A percentile compares a stretch with the other conserved stretches of the same genome.
Conservation (phyloP, 345 rosid genomes). For the Erodium maritimum region DNA sequence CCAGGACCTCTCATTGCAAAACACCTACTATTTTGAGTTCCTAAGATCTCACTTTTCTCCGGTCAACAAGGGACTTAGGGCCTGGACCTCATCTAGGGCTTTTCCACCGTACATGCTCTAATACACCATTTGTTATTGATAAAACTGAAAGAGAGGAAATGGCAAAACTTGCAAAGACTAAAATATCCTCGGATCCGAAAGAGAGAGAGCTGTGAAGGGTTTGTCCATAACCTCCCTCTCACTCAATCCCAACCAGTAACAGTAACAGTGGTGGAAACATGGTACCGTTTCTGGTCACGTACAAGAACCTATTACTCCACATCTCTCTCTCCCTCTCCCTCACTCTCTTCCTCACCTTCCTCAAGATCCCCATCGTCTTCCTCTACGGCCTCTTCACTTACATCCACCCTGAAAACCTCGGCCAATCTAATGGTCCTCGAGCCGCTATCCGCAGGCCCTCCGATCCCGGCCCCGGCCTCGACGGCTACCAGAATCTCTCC, state of each 20-base stretch:
- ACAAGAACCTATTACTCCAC: constrained; percentile 48
- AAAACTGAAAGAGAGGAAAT: too few relatives aligned
- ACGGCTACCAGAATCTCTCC: constrained; percentile 22
- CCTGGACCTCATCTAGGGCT: too few relatives aligned
- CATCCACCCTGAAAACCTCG: constrained; percentile 77
- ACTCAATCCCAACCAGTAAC: not conserved
- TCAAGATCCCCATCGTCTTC: constrained; percentile 50
- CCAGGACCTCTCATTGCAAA: too few relatives aligned
- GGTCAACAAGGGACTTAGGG: too few relatives aligned
- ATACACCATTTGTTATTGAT: too few relatives aligned
- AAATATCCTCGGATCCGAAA: too few relatives aligned
- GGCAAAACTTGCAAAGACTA: too few relatives aligned
- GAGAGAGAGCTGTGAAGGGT: not conserved
- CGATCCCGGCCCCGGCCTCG: constrained; percentile 17
- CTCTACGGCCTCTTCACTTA: constrained; percentile 69
- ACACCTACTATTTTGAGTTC: too few relatives aligned
- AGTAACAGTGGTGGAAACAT: constrained; percentile 20
- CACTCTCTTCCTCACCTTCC: constrained; percentile 36
- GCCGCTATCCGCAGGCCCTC: constrained; percentile 71
- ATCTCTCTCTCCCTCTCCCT: constrained; percentile 28
- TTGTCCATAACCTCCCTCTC: not conserved
- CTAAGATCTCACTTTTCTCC: too few relatives aligned
- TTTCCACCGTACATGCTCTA: too few relatives aligned
- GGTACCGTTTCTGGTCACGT: constrained; percentile 27
- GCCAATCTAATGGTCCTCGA: constrained; percentile 29